Base-by-base conservation (phyloP, 2,329 filamentous ascomycete genomes). In the Exserohilum rostratum region DNA sequence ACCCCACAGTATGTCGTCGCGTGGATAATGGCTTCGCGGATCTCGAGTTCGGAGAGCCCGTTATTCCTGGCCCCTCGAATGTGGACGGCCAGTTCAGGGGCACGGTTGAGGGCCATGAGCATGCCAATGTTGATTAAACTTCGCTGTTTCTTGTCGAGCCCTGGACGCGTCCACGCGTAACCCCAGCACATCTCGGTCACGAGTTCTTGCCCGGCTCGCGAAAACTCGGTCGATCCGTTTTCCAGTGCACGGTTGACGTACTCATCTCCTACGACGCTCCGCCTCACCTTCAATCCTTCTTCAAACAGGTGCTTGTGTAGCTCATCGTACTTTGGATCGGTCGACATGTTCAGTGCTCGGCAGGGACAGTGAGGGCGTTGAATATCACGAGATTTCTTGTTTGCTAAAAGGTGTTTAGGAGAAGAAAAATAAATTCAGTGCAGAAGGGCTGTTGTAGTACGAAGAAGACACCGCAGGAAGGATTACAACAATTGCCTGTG, bases 101-200 rank as follows among this genome's bases (percentile, higher is more conserved):
- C 78, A 5, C 83, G 78, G 63, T 87, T 87, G 57, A 87, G 77
- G 3, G 84, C 84, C 69, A 83, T 84, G 40, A 89, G 76, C 82
- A 89, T 87, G 43, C 82, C 85, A 43, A 88, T 84, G 68, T 88
- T 88, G 48, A 89, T 74, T 50, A 89, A 77, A 48, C 80, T 84
- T 42, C 86, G 80, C 61, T 85, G 82, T 69, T 87, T 86, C 55
- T 82, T 80, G 31, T 83, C 80, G 7, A 89, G 79, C 0, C 86
- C 86, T 0, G 85, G 85, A 6, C 86, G 81, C 3, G 83, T 83
- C 86, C 86, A 89, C 22, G 83, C 81, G 54, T 80, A 80, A 12
- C 85, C 86, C 86, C 86, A 89, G 74, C 83, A 84, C 68, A 79
- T 83, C 72, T 88, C 85, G 0, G 85, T 87, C 1, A 87, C 81